A percentile compares a stretch with the other conserved stretches of the same genome.
Conservation (phyloP, 2,329 filamentous ascomycete species). For the Chaetomium sp. region DNA sequence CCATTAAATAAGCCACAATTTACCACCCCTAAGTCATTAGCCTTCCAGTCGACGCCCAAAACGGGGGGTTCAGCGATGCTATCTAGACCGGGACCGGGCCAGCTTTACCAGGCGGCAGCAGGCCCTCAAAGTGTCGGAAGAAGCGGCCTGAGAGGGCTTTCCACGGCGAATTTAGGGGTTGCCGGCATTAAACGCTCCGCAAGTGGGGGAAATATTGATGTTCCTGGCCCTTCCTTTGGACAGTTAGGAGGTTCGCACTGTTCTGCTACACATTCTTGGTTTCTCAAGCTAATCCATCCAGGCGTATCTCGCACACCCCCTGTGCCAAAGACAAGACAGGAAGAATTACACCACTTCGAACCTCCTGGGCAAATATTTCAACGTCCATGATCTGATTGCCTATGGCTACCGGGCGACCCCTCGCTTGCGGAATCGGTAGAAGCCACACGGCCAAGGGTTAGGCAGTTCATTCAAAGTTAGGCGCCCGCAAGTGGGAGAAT, state of each 20-base stretch:
- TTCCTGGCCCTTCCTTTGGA: not conserved
- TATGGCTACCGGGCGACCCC: too few relatives aligned
- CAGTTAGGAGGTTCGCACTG: not conserved
- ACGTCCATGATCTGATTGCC: not conserved
- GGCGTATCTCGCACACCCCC: not conserved
- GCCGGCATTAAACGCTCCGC: not conserved
- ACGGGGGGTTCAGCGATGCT: slow-evolving; percentile 1
- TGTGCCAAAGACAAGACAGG: not conserved
- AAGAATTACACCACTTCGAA: slow-evolving; percentile 4
- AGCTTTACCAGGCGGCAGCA: not conserved
- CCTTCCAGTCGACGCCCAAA: slow-evolving; percentile 4
- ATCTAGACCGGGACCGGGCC: not conserved
- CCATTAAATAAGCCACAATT: not conserved
- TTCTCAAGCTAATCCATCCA: not conserved
- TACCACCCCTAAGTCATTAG: not conserved
- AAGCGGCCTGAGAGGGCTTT: not conserved
- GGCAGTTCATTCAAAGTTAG: too few relatives aligned
- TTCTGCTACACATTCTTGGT: not conserved
- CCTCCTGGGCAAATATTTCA: slow-evolving; percentile 4
- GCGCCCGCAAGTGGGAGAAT: too few relatives aligned
- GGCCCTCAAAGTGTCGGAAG: not conserved
- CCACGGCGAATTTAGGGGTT: not conserved
- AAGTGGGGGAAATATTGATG: not conserved
- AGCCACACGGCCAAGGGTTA: too few relatives aligned
- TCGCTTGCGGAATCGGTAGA: too few relatives aligned